A percentile compares a stretch with the other conserved stretches of the same genome.
phyloP scores from a whole-genome alignment of 306 rosid species.

The Betula pendula region DNA sequence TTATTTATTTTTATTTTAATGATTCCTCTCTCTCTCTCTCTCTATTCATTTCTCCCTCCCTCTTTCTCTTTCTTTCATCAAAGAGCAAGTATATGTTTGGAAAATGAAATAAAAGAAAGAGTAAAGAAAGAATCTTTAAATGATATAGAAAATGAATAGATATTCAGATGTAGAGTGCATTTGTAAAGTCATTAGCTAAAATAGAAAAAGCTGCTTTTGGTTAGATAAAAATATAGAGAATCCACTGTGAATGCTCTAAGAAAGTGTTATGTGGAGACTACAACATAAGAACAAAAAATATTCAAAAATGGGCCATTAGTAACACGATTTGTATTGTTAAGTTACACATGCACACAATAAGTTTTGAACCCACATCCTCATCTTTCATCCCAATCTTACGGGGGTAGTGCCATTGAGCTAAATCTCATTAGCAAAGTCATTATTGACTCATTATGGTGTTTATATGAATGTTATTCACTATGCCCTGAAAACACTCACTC shows the following conservation, averaged over 20 bases:
- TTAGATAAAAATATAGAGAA: no score
- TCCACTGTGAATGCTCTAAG: background rate
- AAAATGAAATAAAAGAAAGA: no score
- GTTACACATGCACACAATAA: background rate
- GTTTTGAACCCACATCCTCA: background rate
- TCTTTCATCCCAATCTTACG: background rate
- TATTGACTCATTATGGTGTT: conserved; percentile 4
- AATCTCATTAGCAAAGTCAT: background rate
- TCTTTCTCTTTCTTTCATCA: no score
- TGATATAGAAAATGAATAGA: no score
- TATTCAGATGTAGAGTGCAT: no score
- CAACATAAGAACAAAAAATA: background rate
- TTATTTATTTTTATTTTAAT: no score
- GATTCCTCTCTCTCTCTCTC: no score
- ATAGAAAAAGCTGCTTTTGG: no score
- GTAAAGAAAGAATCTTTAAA: no score
- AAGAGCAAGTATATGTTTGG: no score
- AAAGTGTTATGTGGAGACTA: background rate
- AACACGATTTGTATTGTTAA: background rate
- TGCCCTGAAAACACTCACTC: conserved; percentile 19
- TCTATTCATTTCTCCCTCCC: no score
- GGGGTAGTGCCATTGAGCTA: background rate
- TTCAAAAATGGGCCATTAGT: background rate
- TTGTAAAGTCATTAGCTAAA: no score
- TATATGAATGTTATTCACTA: background rate